Percentiles rank a stretch among this genome's conserved stretches.
Conservation (phyloP, 2,329 filamentous ascomycete species). For the Stemphylium vesicarium region DNA sequence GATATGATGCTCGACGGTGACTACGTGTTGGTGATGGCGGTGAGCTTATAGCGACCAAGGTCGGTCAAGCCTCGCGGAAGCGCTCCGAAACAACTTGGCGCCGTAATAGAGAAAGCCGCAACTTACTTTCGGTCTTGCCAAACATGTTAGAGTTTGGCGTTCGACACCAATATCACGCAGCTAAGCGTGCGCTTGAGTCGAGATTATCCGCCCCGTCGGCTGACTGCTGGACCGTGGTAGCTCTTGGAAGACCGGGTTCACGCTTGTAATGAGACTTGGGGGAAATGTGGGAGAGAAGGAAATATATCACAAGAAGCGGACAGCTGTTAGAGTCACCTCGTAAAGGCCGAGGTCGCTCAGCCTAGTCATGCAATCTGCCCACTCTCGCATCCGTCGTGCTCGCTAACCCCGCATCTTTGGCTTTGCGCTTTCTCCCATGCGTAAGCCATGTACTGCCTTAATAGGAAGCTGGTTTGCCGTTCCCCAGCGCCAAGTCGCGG, state of each 20-base stretch:
- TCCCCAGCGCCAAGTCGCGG: slow-evolving; percentile 14
- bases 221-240: slow-evolving; percentile 8
- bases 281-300: neutral
- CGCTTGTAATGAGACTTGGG: slow-evolving; percentile 2
- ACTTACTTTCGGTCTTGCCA: slow-evolving; percentile 43
- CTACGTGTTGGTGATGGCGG: slow-evolving; percentile 1
- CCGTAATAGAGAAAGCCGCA: slow-evolving; percentile 2
- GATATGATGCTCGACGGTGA: neutral
- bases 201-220: neutral
- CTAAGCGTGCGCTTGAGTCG: neutral
- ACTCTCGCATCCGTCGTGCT: slow-evolving; percentile 7
- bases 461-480: slow-evolving; percentile 21
- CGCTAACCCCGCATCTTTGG: slow-evolving; percentile 33
- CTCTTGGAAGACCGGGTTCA: neutral
- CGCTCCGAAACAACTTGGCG: slow-evolving; percentile 15
- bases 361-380: slow-evolving; percentile 14
- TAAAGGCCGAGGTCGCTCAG: slow-evolving; percentile 26
- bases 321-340: neutral
- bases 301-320: slow-evolving; percentile 2
- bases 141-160: slow-evolving; percentile 32
- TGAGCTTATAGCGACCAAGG: slow-evolving; percentile 1
- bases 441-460: slow-evolving; percentile 13
- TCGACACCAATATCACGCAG: neutral
- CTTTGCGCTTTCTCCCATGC: slow-evolving; percentile 6
- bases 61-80: slow-evolving; percentile 6